These are phyloP conservation scores for Acorus calamus DNA, from an alignment of 106 monocot species.

Conservation along the genomic window DNA sequence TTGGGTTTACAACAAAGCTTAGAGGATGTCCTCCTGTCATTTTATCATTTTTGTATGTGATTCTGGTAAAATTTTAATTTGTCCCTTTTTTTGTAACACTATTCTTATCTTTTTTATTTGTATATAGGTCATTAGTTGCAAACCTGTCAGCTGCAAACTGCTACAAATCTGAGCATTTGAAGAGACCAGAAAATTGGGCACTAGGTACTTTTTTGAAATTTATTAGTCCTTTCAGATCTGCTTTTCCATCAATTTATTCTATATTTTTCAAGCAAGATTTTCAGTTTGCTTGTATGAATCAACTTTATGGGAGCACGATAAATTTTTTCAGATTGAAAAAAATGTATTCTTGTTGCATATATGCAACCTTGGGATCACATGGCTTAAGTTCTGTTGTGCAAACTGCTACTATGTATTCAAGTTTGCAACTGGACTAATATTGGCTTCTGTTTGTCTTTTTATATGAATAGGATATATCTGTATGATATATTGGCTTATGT, in stretches of 20 bases:
- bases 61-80: neutral
- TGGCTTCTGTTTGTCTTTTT: no score
- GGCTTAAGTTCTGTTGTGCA: no score
- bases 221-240: no score
- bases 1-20: no score
- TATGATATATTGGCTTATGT: neutral
- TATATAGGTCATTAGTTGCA: slow-evolving; percentile 72
- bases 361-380: no score
- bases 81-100: neutral
- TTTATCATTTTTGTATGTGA: neutral
- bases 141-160: slow-evolving; percentile 87
- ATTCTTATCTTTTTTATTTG: neutral
- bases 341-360: no score
- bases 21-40: no score
- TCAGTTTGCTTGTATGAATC: no score
- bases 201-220: slow-evolving; percentile 27
- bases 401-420: no score
- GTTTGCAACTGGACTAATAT: no score
- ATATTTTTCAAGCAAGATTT: neutral
- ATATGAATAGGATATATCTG: neutral
- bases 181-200: slow-evolving; percentile 85
- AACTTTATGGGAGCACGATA: no score
- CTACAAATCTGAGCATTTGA: slow-evolving; percentile 84
- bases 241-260: neutral
- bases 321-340: neutral